Percentiles rank a stretch among this genome's conserved stretches.
Evolutionary conservation across 2,329 filamentous ascomycete species (phyloP).

Genomic region (Pseudogymnoascus verrucosus): DNA sequence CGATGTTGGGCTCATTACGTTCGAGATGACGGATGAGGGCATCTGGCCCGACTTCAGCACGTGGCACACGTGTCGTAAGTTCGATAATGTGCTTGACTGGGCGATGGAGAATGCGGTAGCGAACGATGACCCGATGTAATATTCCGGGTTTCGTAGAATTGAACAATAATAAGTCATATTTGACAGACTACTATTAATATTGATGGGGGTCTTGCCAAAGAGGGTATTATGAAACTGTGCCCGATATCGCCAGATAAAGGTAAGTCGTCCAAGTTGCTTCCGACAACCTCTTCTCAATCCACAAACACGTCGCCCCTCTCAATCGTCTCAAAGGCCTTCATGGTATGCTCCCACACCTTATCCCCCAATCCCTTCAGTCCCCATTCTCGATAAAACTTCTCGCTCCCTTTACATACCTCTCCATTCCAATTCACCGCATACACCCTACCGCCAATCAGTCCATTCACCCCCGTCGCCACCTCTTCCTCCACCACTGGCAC

Average conservation of each 20-base stretch:
- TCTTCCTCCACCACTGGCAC: not conserved
- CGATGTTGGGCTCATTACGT: conserved; percentile 47
- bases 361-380: conserved; percentile 13
- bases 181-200: not conserved
- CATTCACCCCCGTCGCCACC: conserved; percentile 18
- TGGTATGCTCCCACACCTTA: conserved; percentile 22
- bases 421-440: conserved; percentile 20
- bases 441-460: conserved; percentile 21
- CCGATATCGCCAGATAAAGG: not conserved
- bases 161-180: not conserved
- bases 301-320: conserved; percentile 18
- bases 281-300: not conserved
- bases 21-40: conserved; percentile 37
- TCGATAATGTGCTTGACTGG: conserved; percentile 43
- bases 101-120: conserved; percentile 42
- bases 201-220: not conserved
- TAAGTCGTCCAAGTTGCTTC: not conserved
- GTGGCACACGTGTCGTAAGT: conserved; percentile 46
- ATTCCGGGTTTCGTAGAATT: not conserved
- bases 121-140: conserved; percentile 21
- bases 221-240: too few relatives aligned
- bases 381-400: conserved; percentile 16
- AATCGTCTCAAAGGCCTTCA: conserved; percentile 20
- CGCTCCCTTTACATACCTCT: conserved; percentile 17
- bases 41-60: conserved; percentile 50